Evolutionary conservation across 2,329 filamentous ascomycete genomes (phyloP).

Genomic region (Aspergillus fructus): DNA sequence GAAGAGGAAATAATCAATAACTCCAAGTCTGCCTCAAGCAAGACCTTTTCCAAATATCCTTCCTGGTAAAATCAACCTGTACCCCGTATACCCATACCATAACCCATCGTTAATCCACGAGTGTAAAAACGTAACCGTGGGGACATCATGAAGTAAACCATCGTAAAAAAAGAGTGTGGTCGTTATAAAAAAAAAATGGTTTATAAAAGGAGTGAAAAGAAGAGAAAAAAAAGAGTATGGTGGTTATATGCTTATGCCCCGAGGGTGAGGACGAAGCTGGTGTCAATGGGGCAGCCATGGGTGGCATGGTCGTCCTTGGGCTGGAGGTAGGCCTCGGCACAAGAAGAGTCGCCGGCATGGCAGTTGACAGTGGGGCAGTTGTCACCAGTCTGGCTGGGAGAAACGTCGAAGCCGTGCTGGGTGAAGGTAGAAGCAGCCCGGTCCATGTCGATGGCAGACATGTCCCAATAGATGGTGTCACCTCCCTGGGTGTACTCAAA

Average conservation of each 20-base stretch:
- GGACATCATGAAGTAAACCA: neutral
- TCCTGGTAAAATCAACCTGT: neutral
- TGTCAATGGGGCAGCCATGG: slow-evolving; percentile 38
- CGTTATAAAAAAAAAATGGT: neutral
- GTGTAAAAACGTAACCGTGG: neutral
- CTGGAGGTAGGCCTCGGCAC: slow-evolving; percentile 40
- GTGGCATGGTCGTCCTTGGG: slow-evolving; percentile 43
- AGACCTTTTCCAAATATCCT: neutral
- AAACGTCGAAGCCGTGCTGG: slow-evolving; percentile 36
- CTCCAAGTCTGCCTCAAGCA: neutral
- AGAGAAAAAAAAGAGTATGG: neutral
- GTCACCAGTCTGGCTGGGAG: slow-evolving; percentile 23
- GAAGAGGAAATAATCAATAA: neutral
- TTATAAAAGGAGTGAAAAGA: slow-evolving; percentile 2
- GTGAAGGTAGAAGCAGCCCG: slow-evolving; percentile 29
- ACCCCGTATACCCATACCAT: neutral
- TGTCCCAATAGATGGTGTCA: slow-evolving; percentile 37
- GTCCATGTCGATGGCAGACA: slow-evolving; percentile 36
- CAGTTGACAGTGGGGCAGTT: slow-evolving; percentile 38
- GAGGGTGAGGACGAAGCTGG: slow-evolving; percentile 34
- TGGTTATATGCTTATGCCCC: slow-evolving; percentile 20
- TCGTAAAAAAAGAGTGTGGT: neutral
- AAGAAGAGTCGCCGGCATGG: slow-evolving; percentile 33
- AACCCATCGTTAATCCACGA: neutral
- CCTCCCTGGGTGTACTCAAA: slow-evolving; percentile 37